Conservation (phyloP, 805 yeast genomes). For the Myxozyma kluyveri region DNA sequence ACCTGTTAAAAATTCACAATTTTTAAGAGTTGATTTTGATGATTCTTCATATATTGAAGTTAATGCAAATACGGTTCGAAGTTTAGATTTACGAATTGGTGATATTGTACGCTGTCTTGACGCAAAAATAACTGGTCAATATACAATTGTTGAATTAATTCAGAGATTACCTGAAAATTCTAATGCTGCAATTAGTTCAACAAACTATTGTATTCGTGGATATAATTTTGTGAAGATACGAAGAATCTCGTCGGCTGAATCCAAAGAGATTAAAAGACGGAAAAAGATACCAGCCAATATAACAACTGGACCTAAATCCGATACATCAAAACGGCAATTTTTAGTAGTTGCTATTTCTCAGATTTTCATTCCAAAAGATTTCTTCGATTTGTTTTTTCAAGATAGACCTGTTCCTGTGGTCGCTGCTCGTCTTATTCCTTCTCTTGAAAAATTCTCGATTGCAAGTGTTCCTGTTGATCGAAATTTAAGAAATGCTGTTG, state of each 20-base stretch:
- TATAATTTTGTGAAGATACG: neutral
- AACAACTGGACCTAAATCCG: neutral
- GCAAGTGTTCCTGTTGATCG: too few species aligned
- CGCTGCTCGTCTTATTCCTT: neutral
- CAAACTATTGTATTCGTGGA: neutral
- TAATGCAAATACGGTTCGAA: slow-evolving; percentile 6
- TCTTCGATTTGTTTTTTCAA: neutral
- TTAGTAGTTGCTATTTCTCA: neutral
- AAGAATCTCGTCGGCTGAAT: neutral
- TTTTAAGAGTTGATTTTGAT: slow-evolving; percentile 13
- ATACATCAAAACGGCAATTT: neutral
- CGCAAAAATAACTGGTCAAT: neutral
- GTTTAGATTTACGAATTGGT: slow-evolving; percentile 21
- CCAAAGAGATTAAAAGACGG: too few species aligned
- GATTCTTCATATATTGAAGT: slow-evolving; percentile 3
- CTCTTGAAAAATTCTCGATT: neutral
- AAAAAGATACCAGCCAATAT: too few species aligned
- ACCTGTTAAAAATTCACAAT: neutral
- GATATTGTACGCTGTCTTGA: slow-evolving; percentile 15
- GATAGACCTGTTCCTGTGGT: neutral
- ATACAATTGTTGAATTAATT: neutral
- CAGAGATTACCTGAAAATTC: neutral
- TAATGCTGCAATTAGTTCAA: neutral
- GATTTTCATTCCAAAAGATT: neutral
- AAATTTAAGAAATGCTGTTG: too few species aligned